Evolutionary conservation across 352 stramenopile genomes (phyloP).

Genomic region (Peronospora destructor): DNA sequence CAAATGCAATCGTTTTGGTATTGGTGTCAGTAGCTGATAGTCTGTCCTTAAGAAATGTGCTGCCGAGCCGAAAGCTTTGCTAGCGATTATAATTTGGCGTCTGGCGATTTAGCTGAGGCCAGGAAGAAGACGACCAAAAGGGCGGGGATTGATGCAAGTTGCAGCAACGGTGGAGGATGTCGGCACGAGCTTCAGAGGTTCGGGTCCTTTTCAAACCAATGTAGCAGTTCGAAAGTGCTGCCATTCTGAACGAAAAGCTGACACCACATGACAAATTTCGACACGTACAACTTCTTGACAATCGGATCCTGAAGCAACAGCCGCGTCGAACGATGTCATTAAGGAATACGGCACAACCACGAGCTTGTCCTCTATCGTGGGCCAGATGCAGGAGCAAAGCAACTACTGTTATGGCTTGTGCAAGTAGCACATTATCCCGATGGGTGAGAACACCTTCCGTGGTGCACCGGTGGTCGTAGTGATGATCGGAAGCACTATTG

Average conservation of each 20-base stretch:
- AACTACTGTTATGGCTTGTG: no score
- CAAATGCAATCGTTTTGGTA: no score
- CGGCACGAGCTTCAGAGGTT: conserved; percentile 58
- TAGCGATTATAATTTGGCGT: conserved; percentile 32
- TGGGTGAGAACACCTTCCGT: no score
- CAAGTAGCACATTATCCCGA: not conserved
- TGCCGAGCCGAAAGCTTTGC: no score
- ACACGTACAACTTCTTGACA: conserved; percentile 84
- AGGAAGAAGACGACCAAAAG: conserved; percentile 23
- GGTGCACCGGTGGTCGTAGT: no score
- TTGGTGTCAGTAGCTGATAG: no score
- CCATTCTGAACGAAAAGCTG: no score
- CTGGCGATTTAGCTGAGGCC: conserved; percentile 48
- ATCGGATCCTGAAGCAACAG: conserved; percentile 42
- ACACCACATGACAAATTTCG: conserved; percentile 75
- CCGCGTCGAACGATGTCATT: conserved; percentile 55
- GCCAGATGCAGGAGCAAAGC: conserved; percentile 38
- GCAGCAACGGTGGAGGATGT: conserved; percentile 52
- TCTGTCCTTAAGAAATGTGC: no score
- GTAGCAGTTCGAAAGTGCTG: conserved; percentile 60
- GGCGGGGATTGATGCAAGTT: conserved; percentile 14
- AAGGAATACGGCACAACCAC: conserved; percentile 71
- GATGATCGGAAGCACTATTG: no score
- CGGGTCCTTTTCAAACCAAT: conserved; percentile 56
- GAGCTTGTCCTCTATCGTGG: conserved; percentile 75